A percentile compares a stretch with the other conserved stretches of the same genome.
phyloP scores from a whole-genome alignment of 2,329 filamentous ascomycete genomes.

The Aspergillus tanneri region DNA sequence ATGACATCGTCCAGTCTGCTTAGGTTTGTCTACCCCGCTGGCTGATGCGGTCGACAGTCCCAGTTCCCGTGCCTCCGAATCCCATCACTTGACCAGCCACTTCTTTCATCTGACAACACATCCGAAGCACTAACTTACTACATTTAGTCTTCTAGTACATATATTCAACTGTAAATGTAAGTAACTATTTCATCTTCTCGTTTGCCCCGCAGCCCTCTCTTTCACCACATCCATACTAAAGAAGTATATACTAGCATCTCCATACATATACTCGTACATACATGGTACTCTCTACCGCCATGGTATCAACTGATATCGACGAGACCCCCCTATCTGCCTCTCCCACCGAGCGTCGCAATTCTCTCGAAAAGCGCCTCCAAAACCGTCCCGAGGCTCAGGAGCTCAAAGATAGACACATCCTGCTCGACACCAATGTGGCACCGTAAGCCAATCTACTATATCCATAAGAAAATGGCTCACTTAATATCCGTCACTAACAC shows the following conservation, averaged over 20 bases:
- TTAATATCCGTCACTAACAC: neutral
- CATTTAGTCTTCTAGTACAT: too few relatives aligned
- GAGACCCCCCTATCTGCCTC: constrained; percentile 55
- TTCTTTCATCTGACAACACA: neutral
- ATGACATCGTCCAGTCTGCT: neutral
- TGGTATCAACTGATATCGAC: constrained; percentile 46
- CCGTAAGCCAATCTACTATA: constrained; percentile 52
- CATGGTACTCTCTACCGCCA: constrained; percentile 7
- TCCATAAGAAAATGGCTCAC: neutral
- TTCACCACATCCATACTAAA: too few relatives aligned
- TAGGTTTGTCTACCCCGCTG: neutral
- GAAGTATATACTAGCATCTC: too few relatives aligned
- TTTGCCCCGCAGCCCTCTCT: too few relatives aligned
- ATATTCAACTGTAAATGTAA: too few relatives aligned
- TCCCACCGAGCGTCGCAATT: constrained; percentile 60
- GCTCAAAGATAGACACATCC: constrained; percentile 66
- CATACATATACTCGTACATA: neutral
- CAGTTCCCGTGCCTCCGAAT: constrained; percentile 6
- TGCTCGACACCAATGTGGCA: constrained; percentile 65
- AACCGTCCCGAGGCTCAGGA: constrained; percentile 67
- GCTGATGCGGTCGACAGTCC: neutral
- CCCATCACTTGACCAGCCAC: constrained; percentile 2
- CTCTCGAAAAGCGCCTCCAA: constrained; percentile 69
- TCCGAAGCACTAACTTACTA: too few relatives aligned
- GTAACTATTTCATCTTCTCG: too few relatives aligned